Percentiles rank a stretch among this genome's conserved stretches.
Evolutionary conservation across 495 filamentous ascomycete genomes (phyloP).

Genomic region (Aspergillus taichungensis): DNA sequence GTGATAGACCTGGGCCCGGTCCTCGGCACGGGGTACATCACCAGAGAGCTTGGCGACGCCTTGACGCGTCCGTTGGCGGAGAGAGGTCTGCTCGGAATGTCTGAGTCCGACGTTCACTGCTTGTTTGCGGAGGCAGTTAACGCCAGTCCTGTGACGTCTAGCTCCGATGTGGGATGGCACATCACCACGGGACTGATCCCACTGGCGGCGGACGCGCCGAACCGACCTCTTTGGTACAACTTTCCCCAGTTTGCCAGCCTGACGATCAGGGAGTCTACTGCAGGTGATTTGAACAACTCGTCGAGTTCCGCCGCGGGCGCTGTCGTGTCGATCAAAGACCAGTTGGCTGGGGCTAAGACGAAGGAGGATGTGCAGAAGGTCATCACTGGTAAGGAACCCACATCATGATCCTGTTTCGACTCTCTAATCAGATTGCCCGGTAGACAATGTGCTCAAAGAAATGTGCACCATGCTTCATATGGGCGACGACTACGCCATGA

Average conservation of each 20-base stretch:
- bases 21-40: background rate
- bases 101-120: background rate
- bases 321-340: background rate
- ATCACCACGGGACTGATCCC: background rate
- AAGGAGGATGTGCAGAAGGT: background rate
- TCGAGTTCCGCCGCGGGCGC: background rate
- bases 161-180: background rate
- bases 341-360: background rate
- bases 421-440: background rate
- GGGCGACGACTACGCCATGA: background rate
- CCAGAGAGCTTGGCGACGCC: background rate
- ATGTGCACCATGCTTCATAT: background rate
- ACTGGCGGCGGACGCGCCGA: background rate
- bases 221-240: background rate
- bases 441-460: background rate
- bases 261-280: background rate
- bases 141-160: background rate
- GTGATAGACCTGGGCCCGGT: background rate
- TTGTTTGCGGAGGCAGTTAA: background rate
- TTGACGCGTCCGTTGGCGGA: background rate
- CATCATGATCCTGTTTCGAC: background rate
- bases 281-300: background rate
- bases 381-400: background rate
- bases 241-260: background rate
- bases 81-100: background rate